Evolutionary conservation across 2,329 filamentous ascomycete species (phyloP).

Genomic region (Hymenoscyphus salicellus): DNA sequence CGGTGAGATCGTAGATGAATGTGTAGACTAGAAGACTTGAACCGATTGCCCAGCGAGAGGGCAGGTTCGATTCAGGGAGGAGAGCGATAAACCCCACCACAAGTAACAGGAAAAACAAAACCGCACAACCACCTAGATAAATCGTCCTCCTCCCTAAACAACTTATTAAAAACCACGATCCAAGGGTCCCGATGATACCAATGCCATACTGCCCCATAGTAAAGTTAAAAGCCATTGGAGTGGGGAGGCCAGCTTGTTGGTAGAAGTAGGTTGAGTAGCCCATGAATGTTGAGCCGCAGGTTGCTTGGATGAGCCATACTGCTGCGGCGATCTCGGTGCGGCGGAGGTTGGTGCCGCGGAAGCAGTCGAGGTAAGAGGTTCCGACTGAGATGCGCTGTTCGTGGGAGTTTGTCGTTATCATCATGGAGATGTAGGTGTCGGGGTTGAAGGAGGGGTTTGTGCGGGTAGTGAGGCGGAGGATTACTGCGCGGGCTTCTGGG

Average conservation of each 20-base stretch:
- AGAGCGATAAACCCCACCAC: slow-evolving; percentile 47
- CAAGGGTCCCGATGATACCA: slow-evolving; percentile 49
- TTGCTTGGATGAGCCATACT: slow-evolving; percentile 60
- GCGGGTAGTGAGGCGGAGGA: slow-evolving; percentile 42
- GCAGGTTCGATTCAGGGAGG: slow-evolving; percentile 39
- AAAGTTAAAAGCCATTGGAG: slow-evolving; percentile 50
- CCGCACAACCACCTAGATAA: slow-evolving; percentile 48
- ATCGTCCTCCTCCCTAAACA: slow-evolving; percentile 49
- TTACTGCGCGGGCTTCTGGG: slow-evolving; percentile 44
- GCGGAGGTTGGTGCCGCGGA: slow-evolving; percentile 46
- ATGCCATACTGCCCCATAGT: slow-evolving; percentile 42
- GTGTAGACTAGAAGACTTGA: slow-evolving; percentile 42
- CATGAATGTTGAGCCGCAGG: slow-evolving; percentile 60
- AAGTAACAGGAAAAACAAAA: slow-evolving; percentile 42
- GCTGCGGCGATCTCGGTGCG: slow-evolving; percentile 55
- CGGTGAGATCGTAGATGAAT: slow-evolving; percentile 43
- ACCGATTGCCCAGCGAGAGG: slow-evolving; percentile 46
- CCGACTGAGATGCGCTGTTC: slow-evolving; percentile 45
- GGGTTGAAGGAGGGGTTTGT: slow-evolving; percentile 23
- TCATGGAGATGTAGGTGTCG: slow-evolving; percentile 43
- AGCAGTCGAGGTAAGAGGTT: slow-evolving; percentile 49
- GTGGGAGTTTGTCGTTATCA: slow-evolving; percentile 54
- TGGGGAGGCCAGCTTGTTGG: slow-evolving; percentile 47
- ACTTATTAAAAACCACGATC: slow-evolving; percentile 48
- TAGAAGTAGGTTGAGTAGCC: slow-evolving; percentile 62